phyloP scores from a whole-genome alignment of 768 basidiomycete species.

The Lactarius deliciosus region DNA sequence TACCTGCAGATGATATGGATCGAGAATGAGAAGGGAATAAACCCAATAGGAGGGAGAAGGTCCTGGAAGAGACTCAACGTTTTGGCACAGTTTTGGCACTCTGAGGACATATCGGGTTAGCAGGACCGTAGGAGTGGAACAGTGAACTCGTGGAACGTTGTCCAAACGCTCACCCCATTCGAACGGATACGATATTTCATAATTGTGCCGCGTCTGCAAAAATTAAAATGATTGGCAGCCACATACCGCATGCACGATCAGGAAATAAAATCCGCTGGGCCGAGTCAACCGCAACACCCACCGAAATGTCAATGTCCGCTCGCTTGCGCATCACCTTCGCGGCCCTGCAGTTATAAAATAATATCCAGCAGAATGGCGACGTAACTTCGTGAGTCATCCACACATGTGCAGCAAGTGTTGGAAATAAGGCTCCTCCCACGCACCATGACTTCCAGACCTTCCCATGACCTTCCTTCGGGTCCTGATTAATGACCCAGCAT shows the following conservation, averaged over 20 bases:
- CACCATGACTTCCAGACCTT: conserved; percentile 71
- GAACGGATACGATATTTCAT: conserved; percentile 71
- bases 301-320: conserved; percentile 71
- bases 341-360: conserved; percentile 50
- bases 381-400: background rate
- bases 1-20: conserved; percentile 46
- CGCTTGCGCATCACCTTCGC: conserved; percentile 63
- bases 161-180: conserved; percentile 60
- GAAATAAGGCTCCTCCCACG: conserved; percentile 23
- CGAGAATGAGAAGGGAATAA: background rate
- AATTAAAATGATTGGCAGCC: background rate
- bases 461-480: conserved; percentile 73
- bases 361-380: background rate
- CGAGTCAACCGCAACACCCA: conserved; percentile 32
- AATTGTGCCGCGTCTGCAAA: conserved; percentile 59
- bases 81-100: conserved; percentile 62
- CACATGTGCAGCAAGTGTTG: background rate
- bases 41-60: background rate
- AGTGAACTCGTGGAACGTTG: conserved; percentile 2
- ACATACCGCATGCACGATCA: background rate
- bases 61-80: conserved; percentile 43
- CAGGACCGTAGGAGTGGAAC: conserved; percentile 17
- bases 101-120: conserved; percentile 38
- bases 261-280: conserved; percentile 1
- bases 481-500: conserved; percentile 74